Conservation (phyloP, 2,329 filamentous ascomycete genomes). For the Trichocomaceae sp. region DNA sequence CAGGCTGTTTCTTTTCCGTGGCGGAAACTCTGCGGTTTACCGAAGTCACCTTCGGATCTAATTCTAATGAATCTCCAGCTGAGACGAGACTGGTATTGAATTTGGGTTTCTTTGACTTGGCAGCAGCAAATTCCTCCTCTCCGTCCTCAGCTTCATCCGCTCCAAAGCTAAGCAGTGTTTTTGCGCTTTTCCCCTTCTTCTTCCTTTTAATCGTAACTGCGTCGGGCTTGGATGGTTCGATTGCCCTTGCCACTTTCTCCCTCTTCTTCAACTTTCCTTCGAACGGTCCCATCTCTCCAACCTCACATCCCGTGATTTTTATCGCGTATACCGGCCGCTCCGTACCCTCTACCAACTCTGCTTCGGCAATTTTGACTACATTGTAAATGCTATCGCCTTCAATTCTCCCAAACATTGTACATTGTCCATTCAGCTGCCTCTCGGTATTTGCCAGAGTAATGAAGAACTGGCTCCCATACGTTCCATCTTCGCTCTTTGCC, state of each 20-base stretch:
- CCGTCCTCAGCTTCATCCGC: constrained; percentile 36
- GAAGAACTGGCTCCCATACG: constrained; percentile 96
- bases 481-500: constrained; percentile 68
- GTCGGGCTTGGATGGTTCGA: constrained; percentile 20
- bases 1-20: constrained; percentile 9
- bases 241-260: constrained; percentile 27
- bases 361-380: constrained; percentile 84
- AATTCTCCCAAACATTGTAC: constrained; percentile 88
- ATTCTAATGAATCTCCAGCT: constrained; percentile 21
- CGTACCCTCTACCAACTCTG: constrained; percentile 68
- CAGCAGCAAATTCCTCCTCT: constrained; percentile 24
- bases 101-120: constrained; percentile 40
- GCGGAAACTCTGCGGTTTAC: neutral
- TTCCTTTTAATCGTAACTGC: constrained; percentile 33
- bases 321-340: constrained; percentile 83
- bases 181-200: constrained; percentile 37
- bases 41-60: constrained; percentile 11
- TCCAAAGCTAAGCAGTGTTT: constrained; percentile 43
- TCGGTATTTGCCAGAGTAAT: constrained; percentile 75
- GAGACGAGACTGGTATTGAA: constrained; percentile 43
- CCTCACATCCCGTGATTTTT: constrained; percentile 54
- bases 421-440: constrained; percentile 78
- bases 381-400: constrained; percentile 96
- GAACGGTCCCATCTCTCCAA: constrained; percentile 41
- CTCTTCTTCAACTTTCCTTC: constrained; percentile 41